These are phyloP conservation scores for Lichtheimia ramosa DNA, from an alignment of 371 early-diverging fungal genomes.

Conservation along the genomic window DNA sequence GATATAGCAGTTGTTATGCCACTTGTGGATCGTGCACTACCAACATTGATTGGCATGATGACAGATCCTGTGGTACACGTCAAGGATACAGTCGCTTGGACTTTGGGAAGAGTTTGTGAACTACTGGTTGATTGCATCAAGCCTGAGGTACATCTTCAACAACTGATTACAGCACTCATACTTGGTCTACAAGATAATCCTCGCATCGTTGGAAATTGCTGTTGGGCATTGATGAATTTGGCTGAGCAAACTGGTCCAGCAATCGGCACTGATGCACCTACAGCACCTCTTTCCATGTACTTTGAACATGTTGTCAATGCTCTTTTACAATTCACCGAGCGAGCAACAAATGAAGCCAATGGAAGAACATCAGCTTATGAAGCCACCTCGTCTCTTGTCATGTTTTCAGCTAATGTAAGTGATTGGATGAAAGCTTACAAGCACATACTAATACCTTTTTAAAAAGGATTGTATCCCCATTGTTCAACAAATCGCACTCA, in stretches of 20 bases:
- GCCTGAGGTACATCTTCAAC: conserved; percentile 72
- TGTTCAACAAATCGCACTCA: conserved; percentile 71
- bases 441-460: no score
- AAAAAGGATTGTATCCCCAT: conserved; percentile 71
- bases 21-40: conserved; percentile 86
- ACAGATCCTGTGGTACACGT: conserved; percentile 82
- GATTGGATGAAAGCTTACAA: not conserved
- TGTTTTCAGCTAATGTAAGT: conserved; percentile 57
- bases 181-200: conserved; percentile 81
- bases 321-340: conserved; percentile 75
- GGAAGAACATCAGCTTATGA: conserved; percentile 93
- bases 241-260: conserved; percentile 70
- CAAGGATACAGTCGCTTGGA: conserved; percentile 96
- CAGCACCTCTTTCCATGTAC: conserved; percentile 75
- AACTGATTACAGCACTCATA: conserved; percentile 75
- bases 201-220: conserved; percentile 90
- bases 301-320: conserved; percentile 79
- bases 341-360: conserved; percentile 71
- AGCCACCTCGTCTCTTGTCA: conserved; percentile 80
- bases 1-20: conserved; percentile 61
- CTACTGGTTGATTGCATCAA: conserved; percentile 71
- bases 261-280: conserved; percentile 50
- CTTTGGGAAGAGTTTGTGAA: conserved; percentile 90
- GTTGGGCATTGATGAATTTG: conserved; percentile 90
- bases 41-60: conserved; percentile 86